Base-by-base conservation (phyloP, 306 rosid genomes). In the Cotoneaster glaucophyllus region DNA sequence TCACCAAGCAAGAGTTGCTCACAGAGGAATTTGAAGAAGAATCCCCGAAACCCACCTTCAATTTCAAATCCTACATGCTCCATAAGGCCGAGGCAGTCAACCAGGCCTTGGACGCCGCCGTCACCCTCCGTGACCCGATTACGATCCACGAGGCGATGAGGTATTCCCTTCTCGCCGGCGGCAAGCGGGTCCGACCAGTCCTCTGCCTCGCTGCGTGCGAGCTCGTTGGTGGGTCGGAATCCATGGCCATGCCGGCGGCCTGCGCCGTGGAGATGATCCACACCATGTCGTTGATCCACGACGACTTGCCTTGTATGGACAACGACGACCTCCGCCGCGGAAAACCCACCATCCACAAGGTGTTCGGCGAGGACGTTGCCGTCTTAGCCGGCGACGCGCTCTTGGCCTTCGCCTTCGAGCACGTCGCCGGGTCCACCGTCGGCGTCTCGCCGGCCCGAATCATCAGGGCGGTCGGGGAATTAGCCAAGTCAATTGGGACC, bases 261-360 rank as follows among this genome's bases (percentile, higher is more conserved):
- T 88, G 93, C 59, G 93, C 96, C 21, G 77, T 92, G 10, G 97
- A 92, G 85, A 92, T 92, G 92, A 88, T 92, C 67, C 96, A 92
- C 67, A 88, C 96, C 74, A 92, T 92, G 97, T 92, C 96, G 17
- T 80, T 92, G 31, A 90, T 92, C 67, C 97, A 92, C 82, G 96
- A 92, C 56, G 97, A 92, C 53, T 50, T 92, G 9, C 96, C 93
- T 4, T 90, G 96, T 50, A 92, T 92, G 93, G 97, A 92, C 61
- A 88, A 90, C 85, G 96, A 92, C 41, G 92, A 88, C 77, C 88
- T 92, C 82, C 88, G 97, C 54, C 90, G 93, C 8, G 97, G 96
- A 5, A 90, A 87, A 26, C 96, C 89, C 25, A 86, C 97, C 1
- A 90, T 73, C 78, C 97, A 92, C 82, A 92, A 86, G 79, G 86